A percentile compares a stretch with the other conserved stretches of the same genome.
Conservation (phyloP, 305 asterid genomes). For the Lippia alba region DNA sequence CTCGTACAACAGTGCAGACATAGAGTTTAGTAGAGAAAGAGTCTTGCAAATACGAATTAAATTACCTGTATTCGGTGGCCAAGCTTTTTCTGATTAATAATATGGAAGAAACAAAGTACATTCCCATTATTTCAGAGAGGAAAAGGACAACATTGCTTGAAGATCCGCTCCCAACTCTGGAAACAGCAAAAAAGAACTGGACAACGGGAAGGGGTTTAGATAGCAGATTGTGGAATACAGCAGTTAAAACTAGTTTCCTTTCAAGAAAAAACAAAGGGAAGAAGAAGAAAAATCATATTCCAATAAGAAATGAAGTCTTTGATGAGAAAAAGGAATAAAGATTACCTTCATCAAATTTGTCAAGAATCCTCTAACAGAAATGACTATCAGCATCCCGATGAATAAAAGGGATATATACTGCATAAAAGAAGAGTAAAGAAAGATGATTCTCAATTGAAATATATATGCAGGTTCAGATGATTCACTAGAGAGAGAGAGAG, state of each 20-base stretch:
- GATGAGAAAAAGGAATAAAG: slow-evolving; percentile 17
- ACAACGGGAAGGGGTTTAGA: slow-evolving; percentile 34
- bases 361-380: slow-evolving; percentile 94
- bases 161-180: slow-evolving; percentile 99
- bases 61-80: slow-evolving; percentile 92
- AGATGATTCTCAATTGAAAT: slow-evolving; percentile 20
- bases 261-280: not conserved
- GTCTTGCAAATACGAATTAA: too few species aligned
- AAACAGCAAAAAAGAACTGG: slow-evolving; percentile 97
- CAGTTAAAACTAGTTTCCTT: not conserved
- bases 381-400: slow-evolving; percentile 92
- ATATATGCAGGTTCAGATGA: slow-evolving; percentile 13
- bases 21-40: too few species aligned
- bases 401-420: slow-evolving; percentile 95
- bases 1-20: too few species aligned
- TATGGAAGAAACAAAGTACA: slow-evolving; percentile 95
- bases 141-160: slow-evolving; percentile 97
- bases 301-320: not conserved
- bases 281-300: not conserved
- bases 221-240: slow-evolving; percentile 16
- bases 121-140: slow-evolving; percentile 99
- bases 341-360: slow-evolving; percentile 90
- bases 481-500: not conserved
- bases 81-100: slow-evolving; percentile 92
- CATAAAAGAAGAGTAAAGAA: slow-evolving; percentile 36